phyloP scores from a whole-genome alignment of 352 stramenopile species.

The Blastocystis sp. region DNA sequence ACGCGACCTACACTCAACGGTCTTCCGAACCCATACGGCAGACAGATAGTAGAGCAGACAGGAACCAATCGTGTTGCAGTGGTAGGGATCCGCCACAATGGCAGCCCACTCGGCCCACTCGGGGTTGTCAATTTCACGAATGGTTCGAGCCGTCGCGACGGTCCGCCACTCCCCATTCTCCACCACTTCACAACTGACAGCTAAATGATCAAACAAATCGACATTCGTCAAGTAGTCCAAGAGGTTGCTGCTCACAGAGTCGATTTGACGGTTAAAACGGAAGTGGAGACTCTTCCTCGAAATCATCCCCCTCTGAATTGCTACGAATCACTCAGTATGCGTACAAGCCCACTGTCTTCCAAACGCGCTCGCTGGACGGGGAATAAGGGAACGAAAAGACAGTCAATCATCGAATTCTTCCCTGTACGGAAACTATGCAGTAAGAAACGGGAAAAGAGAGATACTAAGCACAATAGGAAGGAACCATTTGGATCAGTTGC shows the following conservation, averaged over 20 bases:
- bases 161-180: slow-evolving; percentile 63
- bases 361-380: slow-evolving; percentile 36
- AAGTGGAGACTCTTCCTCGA: slow-evolving; percentile 60
- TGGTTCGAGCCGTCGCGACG: slow-evolving; percentile 47
- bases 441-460: not conserved
- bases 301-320: slow-evolving; percentile 46
- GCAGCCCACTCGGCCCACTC: slow-evolving; percentile 66
- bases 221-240: slow-evolving; percentile 66
- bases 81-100: slow-evolving; percentile 65
- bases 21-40: not conserved
- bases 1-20: slow-evolving; percentile 3
- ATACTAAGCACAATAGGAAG: slow-evolving; percentile 57
- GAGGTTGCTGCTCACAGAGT: slow-evolving; percentile 56
- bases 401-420: slow-evolving; percentile 34
- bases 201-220: slow-evolving; percentile 66
- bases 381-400: slow-evolving; percentile 52
- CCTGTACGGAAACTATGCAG: slow-evolving; percentile 27
- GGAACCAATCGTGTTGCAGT: slow-evolving; percentile 65
- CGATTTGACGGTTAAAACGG: slow-evolving; percentile 59
- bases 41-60: slow-evolving; percentile 67
- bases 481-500: slow-evolving; percentile 35
- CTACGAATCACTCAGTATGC: not conserved
- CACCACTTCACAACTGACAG: slow-evolving; percentile 39
- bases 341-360: slow-evolving; percentile 36
- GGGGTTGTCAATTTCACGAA: slow-evolving; percentile 43